Percentiles rank a stretch among this genome's conserved stretches.
Conservation (phyloP, 257 asterid genomes). For the Solanum bulbocastanum region DNA sequence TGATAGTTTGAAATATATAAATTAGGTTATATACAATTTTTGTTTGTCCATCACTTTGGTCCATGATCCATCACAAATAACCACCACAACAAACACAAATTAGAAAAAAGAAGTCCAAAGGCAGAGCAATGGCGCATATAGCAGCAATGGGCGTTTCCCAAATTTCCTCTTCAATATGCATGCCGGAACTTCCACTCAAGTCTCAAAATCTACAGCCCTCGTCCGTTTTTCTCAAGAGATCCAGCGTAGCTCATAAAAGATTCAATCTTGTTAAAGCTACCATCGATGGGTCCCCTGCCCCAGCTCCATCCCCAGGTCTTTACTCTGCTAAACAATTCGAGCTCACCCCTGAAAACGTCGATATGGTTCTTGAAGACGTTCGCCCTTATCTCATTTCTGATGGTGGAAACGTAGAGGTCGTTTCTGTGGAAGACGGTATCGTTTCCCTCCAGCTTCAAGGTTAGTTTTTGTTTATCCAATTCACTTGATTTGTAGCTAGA, state of each 20-base stretch:
- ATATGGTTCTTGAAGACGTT: slow-evolving; percentile 72
- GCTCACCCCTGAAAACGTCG: slow-evolving; percentile 67
- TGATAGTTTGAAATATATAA: neutral
- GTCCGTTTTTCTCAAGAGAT: slow-evolving; percentile 7
- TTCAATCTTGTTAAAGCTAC: slow-evolving; percentile 20
- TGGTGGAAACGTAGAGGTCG: slow-evolving; percentile 85
- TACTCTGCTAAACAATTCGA: slow-evolving; percentile 76
- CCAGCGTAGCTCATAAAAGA: slow-evolving; percentile 9
- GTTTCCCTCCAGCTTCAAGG: slow-evolving; percentile 85
- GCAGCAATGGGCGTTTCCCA: slow-evolving; percentile 13
- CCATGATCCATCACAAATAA: neutral
- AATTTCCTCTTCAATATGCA: neutral
- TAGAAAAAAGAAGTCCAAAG: neutral
- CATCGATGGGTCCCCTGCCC: slow-evolving; percentile 26
- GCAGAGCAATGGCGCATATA: slow-evolving; percentile 22
- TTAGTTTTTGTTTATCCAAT: neutral
- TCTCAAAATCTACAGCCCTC: neutral
- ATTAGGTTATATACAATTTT: neutral
- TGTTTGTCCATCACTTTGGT: neutral
- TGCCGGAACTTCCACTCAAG: neutral
- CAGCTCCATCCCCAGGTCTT: slow-evolving; percentile 38
- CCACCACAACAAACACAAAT: neutral
- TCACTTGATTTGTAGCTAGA: neutral
- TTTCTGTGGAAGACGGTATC: slow-evolving; percentile 73
- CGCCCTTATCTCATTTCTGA: slow-evolving; percentile 90